phyloP scores from a whole-genome alignment of 1,139 yeast genomes.

The Pichia sp. region DNA sequence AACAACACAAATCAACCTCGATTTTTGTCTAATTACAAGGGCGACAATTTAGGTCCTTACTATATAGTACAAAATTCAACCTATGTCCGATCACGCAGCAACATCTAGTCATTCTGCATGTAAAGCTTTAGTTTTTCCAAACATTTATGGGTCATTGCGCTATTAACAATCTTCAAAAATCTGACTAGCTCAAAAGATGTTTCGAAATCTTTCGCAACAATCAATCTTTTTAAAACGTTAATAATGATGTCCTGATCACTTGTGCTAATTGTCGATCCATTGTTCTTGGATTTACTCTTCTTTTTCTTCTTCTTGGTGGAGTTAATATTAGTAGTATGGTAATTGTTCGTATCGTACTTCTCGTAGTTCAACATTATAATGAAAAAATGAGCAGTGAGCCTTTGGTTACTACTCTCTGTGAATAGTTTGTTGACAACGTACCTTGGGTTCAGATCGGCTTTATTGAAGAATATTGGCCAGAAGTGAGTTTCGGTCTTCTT shows the following conservation, averaged over 20 bases:
- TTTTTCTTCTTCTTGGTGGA: conserved; percentile 2
- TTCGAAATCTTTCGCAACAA: conserved; percentile 40
- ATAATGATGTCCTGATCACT: conserved; percentile 33
- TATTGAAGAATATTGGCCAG: conserved; percentile 49
- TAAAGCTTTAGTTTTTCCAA: conserved; percentile 16
- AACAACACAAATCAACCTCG: too few species aligned
- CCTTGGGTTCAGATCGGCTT: conserved; percentile 33
- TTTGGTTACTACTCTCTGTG: conserved; percentile 33
- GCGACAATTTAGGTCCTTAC: too few species aligned
- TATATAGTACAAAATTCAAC: too few species aligned
- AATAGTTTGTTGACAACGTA: conserved; percentile 31
- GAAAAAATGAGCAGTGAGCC: conserved; percentile 37
- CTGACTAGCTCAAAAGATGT: conserved; percentile 42
- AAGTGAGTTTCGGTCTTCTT: conserved; percentile 60
- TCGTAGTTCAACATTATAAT: conserved; percentile 40
- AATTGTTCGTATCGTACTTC: conserved; percentile 17
- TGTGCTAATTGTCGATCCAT: conserved; percentile 5
- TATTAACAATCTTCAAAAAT: conserved; percentile 39
- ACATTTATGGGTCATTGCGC: conserved; percentile 20
- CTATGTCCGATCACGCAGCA: too few species aligned
- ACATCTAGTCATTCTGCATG: conserved; percentile 3
- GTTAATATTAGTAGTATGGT: conserved; percentile 4
- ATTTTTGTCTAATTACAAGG: too few species aligned
- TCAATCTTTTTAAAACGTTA: conserved; percentile 34
- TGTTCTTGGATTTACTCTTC: not conserved